Evolutionary conservation across 2,329 filamentous ascomycete genomes (phyloP).

Genomic region (Graphilbum ipis-grandicollis): DNA sequence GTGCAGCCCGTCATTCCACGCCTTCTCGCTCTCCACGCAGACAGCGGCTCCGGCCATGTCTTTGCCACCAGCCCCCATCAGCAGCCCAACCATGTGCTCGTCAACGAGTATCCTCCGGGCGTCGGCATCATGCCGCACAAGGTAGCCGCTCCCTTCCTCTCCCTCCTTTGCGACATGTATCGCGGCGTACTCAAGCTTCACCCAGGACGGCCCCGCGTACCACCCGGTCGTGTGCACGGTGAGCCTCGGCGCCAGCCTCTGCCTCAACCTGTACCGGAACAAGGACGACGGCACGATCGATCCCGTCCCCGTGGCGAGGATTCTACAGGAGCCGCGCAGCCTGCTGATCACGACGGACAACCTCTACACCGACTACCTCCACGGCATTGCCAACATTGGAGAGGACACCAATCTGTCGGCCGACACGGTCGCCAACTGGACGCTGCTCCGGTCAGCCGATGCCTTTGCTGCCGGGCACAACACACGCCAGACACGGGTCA

Average conservation of each 20-base stretch:
- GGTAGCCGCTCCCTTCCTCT: slow-evolving; percentile 10
- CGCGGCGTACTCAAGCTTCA: too few species aligned
- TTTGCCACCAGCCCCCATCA: slow-evolving; percentile 52
- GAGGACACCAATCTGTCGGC: slow-evolving; percentile 48
- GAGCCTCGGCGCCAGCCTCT: slow-evolving; percentile 61
- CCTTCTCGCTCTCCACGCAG: slow-evolving; percentile 24
- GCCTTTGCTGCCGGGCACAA: slow-evolving; percentile 33
- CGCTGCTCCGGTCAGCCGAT: slow-evolving; percentile 35
- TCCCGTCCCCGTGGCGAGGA: slow-evolving; percentile 29
- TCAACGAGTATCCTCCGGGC: slow-evolving; percentile 80
- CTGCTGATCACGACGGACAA: slow-evolving; percentile 53
- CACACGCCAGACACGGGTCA: slow-evolving; percentile 43
- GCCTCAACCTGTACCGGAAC: slow-evolving; percentile 58
- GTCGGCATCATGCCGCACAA: slow-evolving; percentile 97
- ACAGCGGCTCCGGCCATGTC: slow-evolving; percentile 13
- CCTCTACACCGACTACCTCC: slow-evolving; percentile 54
- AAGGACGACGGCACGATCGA: slow-evolving; percentile 42
- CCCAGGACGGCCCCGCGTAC: slow-evolving; percentile 75
- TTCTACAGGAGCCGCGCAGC: slow-evolving; percentile 74
- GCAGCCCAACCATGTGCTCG: slow-evolving; percentile 73
- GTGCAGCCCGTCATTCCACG: slow-evolving; percentile 49
- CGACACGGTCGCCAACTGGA: slow-evolving; percentile 55
- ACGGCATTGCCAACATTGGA: slow-evolving; percentile 52
- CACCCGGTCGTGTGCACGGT: slow-evolving; percentile 79
- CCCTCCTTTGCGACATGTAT: background rate